Evolutionary conservation across 2,329 filamentous ascomycete species (phyloP), one percentile per base, ranked within the genome.

Genomic region (Reticulascus tulasneorum): DNA sequence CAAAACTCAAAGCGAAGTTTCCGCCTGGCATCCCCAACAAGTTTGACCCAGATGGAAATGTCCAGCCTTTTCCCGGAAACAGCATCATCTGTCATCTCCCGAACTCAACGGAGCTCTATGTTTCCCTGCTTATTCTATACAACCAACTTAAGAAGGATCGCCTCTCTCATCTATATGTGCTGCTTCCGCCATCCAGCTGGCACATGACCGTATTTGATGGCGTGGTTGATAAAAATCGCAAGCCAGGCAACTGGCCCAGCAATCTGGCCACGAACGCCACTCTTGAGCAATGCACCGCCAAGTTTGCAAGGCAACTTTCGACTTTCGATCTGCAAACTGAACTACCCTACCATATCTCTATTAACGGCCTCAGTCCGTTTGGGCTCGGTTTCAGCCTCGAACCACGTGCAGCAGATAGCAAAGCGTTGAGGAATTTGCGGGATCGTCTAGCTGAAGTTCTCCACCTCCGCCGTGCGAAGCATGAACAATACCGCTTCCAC

Each of bases 141-240:
- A 40, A 43, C 7, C 30, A 40, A 10, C 30, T 50, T 8, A 35
- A 24, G 7, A 22, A 42, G 10, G 46, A 49, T 25, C 42, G 42
- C 10, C 31, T 49, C 7, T 38, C 38, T 2, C 31, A 36, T 16
- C 13, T 25, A 15, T 30, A 46, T 26, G 40, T 36, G 16, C 40
- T 50, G 10, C 18, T 50, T 16, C 47, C 47, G 1, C 43, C 30
- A 11, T 20, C 32, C 10, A 47, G 46, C 18, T 50, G 47, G 47
- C 47, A 47, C 38, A 50, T 50, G 47, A 50, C 47, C 9, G 42
- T 49, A 20, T 26, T 49, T 7, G 47, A 47, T 18, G 47, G 47
- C 17, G 33, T 46, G n/a, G 40, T 42, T 9, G 46, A 47, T 24
- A 16, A n/a, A 4, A 40, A 50, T 24, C 41, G 42, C 19, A 45